phyloP scores from a whole-genome alignment of 2,329 filamentous ascomycete species.

The Neurospora crassa region DNA sequence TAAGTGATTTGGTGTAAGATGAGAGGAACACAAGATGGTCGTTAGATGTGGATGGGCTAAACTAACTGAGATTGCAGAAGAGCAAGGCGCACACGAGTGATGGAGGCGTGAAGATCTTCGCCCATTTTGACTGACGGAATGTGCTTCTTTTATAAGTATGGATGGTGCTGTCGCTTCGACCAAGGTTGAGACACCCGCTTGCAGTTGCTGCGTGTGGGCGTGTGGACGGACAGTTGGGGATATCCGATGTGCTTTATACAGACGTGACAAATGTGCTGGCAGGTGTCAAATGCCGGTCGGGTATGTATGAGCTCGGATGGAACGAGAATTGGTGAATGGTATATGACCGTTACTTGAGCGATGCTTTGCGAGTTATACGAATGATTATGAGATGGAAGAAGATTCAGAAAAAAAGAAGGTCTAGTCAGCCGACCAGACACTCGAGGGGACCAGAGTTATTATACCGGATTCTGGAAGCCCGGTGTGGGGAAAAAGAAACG shows the following conservation, averaged over 20 bases:
- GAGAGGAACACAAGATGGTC: neutral
- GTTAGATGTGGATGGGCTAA: neutral
- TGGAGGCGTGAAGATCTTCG: conserved; percentile 30
- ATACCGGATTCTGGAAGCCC: neutral
- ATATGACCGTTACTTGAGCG: neutral
- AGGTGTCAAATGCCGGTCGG: neutral
- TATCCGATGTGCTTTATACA: neutral
- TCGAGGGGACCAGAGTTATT: neutral
- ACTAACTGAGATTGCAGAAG: conserved; percentile 38
- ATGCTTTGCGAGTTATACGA: neutral
- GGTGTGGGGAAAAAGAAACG: neutral
- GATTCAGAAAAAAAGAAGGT: neutral
- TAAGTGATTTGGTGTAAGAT: conserved; percentile 3
- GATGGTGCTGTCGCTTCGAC: neutral
- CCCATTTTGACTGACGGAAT: conserved; percentile 21
- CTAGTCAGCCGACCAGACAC: neutral
- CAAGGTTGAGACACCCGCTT: neutral
- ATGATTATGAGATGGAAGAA: neutral
- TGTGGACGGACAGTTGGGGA: neutral
- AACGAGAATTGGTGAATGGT: neutral
- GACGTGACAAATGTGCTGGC: neutral
- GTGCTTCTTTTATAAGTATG: neutral
- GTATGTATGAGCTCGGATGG: neutral
- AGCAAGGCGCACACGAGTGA: conserved; percentile 38
- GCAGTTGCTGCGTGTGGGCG: neutral